These are phyloP conservation scores for Boletus edulis DNA, from an alignment of 768 basidiomycete genomes.

Conservation along the genomic window DNA sequence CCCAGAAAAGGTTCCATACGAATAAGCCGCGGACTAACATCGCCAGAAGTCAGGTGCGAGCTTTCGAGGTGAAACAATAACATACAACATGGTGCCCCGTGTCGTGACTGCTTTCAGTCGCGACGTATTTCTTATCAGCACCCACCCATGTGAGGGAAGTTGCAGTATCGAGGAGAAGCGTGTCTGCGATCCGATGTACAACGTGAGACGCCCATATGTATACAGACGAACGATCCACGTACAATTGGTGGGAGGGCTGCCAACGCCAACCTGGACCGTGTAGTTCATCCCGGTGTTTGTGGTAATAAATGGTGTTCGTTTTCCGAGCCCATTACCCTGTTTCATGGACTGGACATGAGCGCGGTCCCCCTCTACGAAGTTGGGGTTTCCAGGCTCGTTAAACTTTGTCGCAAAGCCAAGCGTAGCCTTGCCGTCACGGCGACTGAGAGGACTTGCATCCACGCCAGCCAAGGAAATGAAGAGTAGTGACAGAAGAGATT, in stretches of 20 bases:
- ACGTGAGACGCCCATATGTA: neutral
- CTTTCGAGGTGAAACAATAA: neutral
- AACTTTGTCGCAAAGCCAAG: conserved; percentile 13
- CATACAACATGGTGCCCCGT: conserved; percentile 20
- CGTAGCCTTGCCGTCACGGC: neutral
- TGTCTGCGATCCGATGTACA: conserved; percentile 9
- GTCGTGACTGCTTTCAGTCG: conserved; percentile 8
- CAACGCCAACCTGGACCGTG: conserved; percentile 25
- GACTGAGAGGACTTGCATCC: neutral
- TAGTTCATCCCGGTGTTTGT: conserved; percentile 26
- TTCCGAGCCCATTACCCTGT: neutral
- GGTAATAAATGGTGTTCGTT: conserved; percentile 6
- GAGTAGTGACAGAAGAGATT: neutral
- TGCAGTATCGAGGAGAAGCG: conserved; percentile 13
- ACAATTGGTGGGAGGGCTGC: conserved; percentile 27
- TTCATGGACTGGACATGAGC: conserved; percentile 11
- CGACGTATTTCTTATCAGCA: conserved; percentile 11
- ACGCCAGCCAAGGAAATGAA: neutral
- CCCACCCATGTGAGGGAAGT: conserved; percentile 28
- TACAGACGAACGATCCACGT: neutral
- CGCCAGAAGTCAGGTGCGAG: neutral
- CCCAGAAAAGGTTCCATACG: neutral
- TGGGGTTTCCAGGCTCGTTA: conserved; percentile 4
- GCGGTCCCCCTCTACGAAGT: conserved; percentile 10
- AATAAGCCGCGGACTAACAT: neutral